Base-by-base conservation (phyloP, 148 eudicot genomes). In the Gaultheria prostrata region DNA sequence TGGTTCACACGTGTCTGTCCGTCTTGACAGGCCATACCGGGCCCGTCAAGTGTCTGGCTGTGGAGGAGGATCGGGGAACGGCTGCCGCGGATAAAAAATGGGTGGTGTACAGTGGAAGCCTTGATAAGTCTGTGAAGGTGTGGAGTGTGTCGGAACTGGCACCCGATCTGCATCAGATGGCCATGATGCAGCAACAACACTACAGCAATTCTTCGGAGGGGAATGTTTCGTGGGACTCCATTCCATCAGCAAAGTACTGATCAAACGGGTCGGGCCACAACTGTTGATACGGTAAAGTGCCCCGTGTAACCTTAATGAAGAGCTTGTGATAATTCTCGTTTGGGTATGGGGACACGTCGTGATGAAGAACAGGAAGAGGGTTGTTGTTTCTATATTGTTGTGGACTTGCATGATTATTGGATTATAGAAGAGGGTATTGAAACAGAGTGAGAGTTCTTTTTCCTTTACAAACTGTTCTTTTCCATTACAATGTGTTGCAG, bases 61-160 rank as follows among this genome's bases (percentile, higher is more conserved):
- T 88, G 21, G 92, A 88, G 87, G 78, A 74, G 82, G 91, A 87
- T 21, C 53, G 2, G 17, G 59, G 81, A 12, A 74, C 85, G 30
- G 33, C 81, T 11, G 49, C 57, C 4, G 79, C 74, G 6, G 90
- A 87, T 35, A 49, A 71, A 11, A 51, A 80, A n/a, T 90, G 92
- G 92, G 86, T 86, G 35, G 88, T 89, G 61, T 87, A 90, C 59
- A 90, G 92, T 82, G 91, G 92, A 6, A 90, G 92, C 72, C 87
- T 90, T 8, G 92, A 90, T 21, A 90, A 88, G 81, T 88, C 89
- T 13, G 91, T 90, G 14, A 90, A 90, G 81, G 89, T 90, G 75
- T 90, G 92, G 92, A 87, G 89, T 50, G 89, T 90, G 9, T 85
- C 88, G 14, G 89, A 90, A 59, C 77, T 26, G 46, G 81, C 92